Percentiles rank a stretch among this genome's conserved stretches.
Evolutionary conservation across 148 eudicot species (phyloP).

Genomic region (Gaultheria prostrata): DNA sequence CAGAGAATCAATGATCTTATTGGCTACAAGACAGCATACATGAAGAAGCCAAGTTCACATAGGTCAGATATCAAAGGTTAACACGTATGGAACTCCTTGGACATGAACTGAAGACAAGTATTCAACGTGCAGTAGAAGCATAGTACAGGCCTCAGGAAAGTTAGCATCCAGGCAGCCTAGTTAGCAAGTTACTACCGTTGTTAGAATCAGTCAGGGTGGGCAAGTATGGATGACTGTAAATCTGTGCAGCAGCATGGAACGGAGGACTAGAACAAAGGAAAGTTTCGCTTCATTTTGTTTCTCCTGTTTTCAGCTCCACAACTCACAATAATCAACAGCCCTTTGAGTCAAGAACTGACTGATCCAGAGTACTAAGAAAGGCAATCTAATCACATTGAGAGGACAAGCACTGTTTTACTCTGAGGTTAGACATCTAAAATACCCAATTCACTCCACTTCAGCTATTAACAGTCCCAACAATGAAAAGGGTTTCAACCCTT

Average conservation of each 20-base stretch:
- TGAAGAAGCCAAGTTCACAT: not conserved
- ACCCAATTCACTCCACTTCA: not conserved
- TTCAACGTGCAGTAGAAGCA: not conserved
- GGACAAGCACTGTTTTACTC: no score
- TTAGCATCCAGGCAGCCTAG: not conserved
- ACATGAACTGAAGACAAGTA: not conserved
- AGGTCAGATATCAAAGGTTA: not conserved
- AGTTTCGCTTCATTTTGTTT: not conserved
- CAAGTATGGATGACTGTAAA: not conserved
- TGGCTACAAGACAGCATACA: not conserved
- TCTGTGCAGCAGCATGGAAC: no score
- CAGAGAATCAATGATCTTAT: not conserved
- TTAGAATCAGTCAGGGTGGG: not conserved
- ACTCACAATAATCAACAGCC: not conserved
- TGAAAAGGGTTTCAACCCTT: no score
- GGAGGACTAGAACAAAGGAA: no score
- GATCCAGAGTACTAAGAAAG: not conserved
- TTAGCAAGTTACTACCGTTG: not conserved
- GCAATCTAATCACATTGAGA: not conserved
- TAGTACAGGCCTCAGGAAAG: not conserved
- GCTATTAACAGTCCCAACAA: not conserved
- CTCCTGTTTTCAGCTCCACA: not conserved
- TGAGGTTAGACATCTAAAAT: no score
- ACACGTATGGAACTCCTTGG: not conserved
- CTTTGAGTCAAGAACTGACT: not conserved